Conservation (phyloP, 2,329 filamentous ascomycete genomes). For the Fusarium nodosum region DNA sequence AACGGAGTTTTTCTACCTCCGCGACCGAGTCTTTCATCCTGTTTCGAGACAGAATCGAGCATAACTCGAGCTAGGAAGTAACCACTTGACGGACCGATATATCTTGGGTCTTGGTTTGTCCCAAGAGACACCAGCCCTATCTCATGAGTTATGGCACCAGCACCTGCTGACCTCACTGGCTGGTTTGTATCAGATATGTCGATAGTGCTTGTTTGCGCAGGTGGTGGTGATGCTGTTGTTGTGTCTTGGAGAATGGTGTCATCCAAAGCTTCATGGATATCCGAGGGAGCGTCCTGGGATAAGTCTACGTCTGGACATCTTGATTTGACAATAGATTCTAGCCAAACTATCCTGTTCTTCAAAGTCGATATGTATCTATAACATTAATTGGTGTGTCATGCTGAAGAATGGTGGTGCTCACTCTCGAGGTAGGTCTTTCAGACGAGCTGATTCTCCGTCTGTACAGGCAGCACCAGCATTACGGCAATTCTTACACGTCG, state of each 20-base stretch:
- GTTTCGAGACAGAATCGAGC: conserved; percentile 56
- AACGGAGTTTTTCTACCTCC: conserved; percentile 30
- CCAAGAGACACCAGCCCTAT: conserved; percentile 67
- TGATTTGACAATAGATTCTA: conserved; percentile 60
- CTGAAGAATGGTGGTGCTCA: conserved; percentile 36
- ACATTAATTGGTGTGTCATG: background rate
- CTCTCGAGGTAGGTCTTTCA: conserved; percentile 59
- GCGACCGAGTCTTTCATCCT: conserved; percentile 31
- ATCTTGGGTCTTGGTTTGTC: conserved; percentile 62
- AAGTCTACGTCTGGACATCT: conserved; percentile 61
- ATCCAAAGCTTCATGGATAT: conserved; percentile 32
- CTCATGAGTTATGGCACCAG: conserved; percentile 60
- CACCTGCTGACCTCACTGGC: conserved; percentile 36
- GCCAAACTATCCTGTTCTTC: conserved; percentile 60
- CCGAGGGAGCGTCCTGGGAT: conserved; percentile 35
- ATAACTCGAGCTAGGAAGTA: conserved; percentile 66
- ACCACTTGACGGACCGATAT: conserved; percentile 69
- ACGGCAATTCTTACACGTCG: conserved; percentile 59
- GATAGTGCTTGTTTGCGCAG: background rate
- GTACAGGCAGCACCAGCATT: conserved; percentile 59
- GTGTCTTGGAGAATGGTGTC: conserved; percentile 19
- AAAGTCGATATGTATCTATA: conserved; percentile 54
- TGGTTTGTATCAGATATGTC: background rate
- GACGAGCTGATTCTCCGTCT: conserved; percentile 59
- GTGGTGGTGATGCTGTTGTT: conserved; percentile 5